A percentile compares a stretch with the other conserved stretches of the same genome.
phyloP scores from a whole-genome alignment of 257 asterid genomes.

The Solanum piurae region DNA sequence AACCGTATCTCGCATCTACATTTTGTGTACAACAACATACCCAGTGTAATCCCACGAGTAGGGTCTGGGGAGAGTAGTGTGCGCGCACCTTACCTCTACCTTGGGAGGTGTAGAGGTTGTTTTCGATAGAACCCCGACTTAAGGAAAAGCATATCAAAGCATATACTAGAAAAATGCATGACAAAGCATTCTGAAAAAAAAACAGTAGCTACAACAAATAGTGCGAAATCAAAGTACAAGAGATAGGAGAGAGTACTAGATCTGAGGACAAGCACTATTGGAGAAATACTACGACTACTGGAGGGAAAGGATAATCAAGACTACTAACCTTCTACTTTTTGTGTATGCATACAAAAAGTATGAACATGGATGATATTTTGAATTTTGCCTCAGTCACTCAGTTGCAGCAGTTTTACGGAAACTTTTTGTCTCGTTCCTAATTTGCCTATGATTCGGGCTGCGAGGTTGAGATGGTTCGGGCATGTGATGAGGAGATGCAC shows the following conservation, averaged over 20 bases:
- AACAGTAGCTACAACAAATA: background rate
- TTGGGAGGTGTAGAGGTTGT: background rate
- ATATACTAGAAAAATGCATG: background rate
- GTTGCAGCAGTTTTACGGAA: background rate
- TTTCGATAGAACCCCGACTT: background rate
- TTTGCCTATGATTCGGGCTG: background rate
- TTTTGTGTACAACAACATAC: background rate
- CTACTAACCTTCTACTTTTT: background rate
- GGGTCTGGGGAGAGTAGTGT: background rate
- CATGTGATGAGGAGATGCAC: background rate
- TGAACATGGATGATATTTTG: background rate
- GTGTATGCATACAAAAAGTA: background rate
- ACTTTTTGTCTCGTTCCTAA: background rate
- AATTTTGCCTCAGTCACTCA: background rate
- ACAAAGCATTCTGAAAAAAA: background rate
- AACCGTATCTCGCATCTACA: background rate
- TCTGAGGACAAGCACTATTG: background rate
- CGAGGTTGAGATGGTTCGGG: background rate
- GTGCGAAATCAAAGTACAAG: background rate
- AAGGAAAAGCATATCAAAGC: background rate
- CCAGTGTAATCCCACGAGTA: background rate
- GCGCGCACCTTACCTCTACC: background rate
- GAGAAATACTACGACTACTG: background rate
- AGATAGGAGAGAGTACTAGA: background rate
- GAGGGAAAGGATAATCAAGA: background rate